Percentiles rank a stretch among this genome's conserved stretches.
Conservation (phyloP, 2,329 filamentous ascomycete genomes). For the Paradendryphiella salina region DNA sequence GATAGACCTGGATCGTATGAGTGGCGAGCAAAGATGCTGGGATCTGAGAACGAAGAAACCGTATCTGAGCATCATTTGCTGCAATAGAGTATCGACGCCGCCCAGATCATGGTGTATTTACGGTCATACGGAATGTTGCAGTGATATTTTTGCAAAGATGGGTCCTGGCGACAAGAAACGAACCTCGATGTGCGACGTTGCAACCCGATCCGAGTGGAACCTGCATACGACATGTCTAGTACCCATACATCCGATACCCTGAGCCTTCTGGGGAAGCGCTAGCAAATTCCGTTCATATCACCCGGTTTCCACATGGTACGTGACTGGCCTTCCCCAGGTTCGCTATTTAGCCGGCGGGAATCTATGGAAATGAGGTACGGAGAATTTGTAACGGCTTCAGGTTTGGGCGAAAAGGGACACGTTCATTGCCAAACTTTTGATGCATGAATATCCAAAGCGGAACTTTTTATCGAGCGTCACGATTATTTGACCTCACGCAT, state of each 20-base stretch:
- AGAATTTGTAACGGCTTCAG: conserved; percentile 4
- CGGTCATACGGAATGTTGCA: no score
- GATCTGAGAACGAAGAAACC: not conserved
- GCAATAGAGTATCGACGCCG: not conserved
- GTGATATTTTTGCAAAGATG: not conserved
- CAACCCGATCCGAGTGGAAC: not conserved
- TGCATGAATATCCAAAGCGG: not conserved
- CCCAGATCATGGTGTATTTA: no score
- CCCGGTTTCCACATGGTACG: conserved; percentile 7
- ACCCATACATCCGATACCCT: not conserved
- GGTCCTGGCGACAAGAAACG: not conserved
- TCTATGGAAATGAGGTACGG: conserved; percentile 2
- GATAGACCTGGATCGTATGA: not conserved
- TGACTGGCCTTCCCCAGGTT: conserved; percentile 11
- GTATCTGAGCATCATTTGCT: not conserved
- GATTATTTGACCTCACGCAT: not conserved
- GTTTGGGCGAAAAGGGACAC: conserved; percentile 25
- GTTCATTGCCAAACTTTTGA: not conserved
- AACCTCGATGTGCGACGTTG: not conserved
- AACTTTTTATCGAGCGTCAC: not conserved
- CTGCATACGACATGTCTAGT: not conserved
- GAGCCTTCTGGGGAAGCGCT: not conserved
- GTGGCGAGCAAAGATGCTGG: not conserved
- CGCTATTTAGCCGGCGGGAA: conserved; percentile 33
- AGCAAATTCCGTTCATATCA: conserved; percentile 2